Evolutionary conservation across 1,284 basidiomycete genomes (phyloP).

Genomic region (Mycena citricolor): DNA sequence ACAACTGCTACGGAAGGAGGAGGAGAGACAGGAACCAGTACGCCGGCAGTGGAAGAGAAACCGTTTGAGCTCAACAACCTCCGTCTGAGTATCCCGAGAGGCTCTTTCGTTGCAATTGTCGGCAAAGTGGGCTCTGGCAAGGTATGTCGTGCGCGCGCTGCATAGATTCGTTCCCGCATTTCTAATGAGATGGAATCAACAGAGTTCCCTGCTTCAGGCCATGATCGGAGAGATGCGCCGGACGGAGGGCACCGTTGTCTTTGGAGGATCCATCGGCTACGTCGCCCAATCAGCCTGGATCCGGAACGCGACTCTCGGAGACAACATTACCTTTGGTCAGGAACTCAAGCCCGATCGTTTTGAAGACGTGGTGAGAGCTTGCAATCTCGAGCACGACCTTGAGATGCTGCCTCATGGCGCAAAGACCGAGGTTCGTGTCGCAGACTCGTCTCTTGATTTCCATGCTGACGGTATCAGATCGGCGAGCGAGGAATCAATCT

Average conservation of each 20-base stretch:
- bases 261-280: conserved; percentile 71
- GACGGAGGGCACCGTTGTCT: conserved; percentile 53
- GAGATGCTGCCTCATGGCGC: conserved; percentile 66
- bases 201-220: conserved; percentile 68
- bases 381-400: conserved; percentile 64
- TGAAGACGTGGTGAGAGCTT: conserved; percentile 56
- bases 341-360: conserved; percentile 36
- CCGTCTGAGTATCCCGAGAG: conserved; percentile 56
- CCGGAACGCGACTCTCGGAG: conserved; percentile 67
- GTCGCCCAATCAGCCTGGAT: conserved; percentile 83
- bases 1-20: conserved; percentile 15
- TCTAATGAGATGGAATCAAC: neutral
- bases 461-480: conserved; percentile 44
- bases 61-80: conserved; percentile 65
- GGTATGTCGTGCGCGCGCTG: conserved; percentile 33
- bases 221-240: conserved; percentile 81
- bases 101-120: conserved; percentile 71
- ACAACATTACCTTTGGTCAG: conserved; percentile 68
- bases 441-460: too few relatives aligned
- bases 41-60: conserved; percentile 40
- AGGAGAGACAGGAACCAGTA: conserved; percentile 22
- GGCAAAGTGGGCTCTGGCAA: conserved; percentile 76
- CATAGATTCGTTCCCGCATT: neutral
- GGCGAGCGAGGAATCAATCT: conserved; percentile 82
- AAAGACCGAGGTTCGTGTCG: conserved; percentile 49